Percentiles rank a stretch among this genome's conserved stretches.
Conservation (phyloP, 306 rosid genomes). For the Rubus idaeus region DNA sequence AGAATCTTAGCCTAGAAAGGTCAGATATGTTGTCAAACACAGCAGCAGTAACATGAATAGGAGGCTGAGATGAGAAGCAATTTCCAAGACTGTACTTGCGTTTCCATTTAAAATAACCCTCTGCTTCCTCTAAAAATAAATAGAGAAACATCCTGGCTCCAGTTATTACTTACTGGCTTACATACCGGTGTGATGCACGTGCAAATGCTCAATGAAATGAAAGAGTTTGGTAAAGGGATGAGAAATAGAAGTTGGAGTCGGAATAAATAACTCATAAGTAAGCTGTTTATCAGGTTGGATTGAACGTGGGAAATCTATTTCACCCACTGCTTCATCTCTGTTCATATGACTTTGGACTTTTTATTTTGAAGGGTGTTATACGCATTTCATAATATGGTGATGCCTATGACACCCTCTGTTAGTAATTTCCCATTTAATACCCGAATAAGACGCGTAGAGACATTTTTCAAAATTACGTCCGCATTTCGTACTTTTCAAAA, state of each 20-base stretch:
- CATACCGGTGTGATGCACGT: not conserved
- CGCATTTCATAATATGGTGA: not conserved
- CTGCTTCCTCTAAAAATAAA: not conserved
- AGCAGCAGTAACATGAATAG: not conserved
- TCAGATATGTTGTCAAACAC: no score
- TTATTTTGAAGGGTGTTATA: not conserved
- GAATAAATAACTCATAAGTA: no score
- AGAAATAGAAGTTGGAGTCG: not conserved
- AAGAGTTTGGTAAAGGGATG: not conserved
- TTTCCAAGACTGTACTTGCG: not conserved
- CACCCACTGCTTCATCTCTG: not conserved
- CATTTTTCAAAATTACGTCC: no score
- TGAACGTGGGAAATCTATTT: not conserved
- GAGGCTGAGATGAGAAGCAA: not conserved
- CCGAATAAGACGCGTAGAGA: no score
- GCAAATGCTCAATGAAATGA: no score
- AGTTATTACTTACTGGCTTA: not conserved
- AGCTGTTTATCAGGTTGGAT: not conserved
- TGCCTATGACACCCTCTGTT: not conserved
- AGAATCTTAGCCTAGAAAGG: no score
- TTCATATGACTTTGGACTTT: not conserved
- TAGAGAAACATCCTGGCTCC: not conserved
- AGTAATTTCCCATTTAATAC: no score
- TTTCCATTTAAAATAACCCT: not conserved
- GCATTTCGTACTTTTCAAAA: no score